Evolutionary conservation across 2,329 filamentous ascomycete species (phyloP).

Genomic region (Neopestalotiopsis sp.): DNA sequence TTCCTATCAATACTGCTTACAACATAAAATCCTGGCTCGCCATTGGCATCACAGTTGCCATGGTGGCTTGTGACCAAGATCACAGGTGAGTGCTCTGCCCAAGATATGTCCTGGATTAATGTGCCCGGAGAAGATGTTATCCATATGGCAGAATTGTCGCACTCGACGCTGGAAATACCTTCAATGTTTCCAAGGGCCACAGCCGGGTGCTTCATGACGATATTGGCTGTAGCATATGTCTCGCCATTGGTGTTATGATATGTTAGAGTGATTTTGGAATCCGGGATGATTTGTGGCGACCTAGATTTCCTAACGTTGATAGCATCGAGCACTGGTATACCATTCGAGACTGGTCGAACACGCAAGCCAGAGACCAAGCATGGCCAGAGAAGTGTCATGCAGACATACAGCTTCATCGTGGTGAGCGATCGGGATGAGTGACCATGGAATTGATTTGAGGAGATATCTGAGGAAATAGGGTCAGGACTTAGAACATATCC

Average conservation of each 20-base stretch:
- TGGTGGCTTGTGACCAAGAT: constrained; percentile 46
- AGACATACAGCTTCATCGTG: not conserved
- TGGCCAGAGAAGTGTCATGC: not conserved
- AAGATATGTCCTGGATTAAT: not conserved
- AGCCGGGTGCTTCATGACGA: not conserved
- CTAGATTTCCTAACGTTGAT: not conserved
- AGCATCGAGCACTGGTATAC: not conserved
- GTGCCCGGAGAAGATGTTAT: not conserved
- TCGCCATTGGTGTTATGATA: not conserved
- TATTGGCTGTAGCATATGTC: not conserved
- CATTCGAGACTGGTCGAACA: not conserved
- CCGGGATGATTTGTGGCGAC: not conserved
- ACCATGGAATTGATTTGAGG: not conserved
- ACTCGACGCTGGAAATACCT: constrained; percentile 3
- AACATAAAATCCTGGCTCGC: constrained; percentile 45
- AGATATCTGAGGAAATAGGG: not conserved
- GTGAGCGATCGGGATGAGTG: not conserved
- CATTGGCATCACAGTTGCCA: constrained; percentile 44
- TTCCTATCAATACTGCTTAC: constrained; percentile 35
- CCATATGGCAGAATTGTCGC: not conserved
- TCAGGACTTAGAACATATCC: not conserved
- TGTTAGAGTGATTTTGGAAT: not conserved
- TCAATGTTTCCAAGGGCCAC: constrained; percentile 2
- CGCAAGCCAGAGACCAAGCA: constrained; percentile 1
- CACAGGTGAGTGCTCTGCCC: not conserved